Evolutionary conservation across 1,139 yeast genomes (phyloP), one percentile per base, ranked within the genome.

Genomic region (Pichia sp.): DNA sequence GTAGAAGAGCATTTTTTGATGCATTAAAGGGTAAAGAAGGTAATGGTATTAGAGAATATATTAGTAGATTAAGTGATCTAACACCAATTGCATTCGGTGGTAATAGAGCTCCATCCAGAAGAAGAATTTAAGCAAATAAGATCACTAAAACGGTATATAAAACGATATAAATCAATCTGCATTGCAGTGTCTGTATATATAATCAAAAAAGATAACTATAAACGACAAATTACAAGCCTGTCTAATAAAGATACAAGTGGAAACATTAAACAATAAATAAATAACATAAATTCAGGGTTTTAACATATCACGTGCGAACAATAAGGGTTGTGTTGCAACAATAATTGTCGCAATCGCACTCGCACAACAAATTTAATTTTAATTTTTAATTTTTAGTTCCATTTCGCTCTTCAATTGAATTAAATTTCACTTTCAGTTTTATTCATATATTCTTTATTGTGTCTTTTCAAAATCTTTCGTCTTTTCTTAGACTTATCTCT

Each of bases 21-120:
- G 96, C 96, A 2, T 76, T 93, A 60, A 81, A 81, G 63, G 97
- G 98, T 61, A 87, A 87, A 66, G 98, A 93, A 73, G 98, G 98
- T 49, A 73, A 77, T 45, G 69, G 72, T 45, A 73, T 93, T 48
- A 80, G 88, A 63, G 78, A 79, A 22, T 74, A 77, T 57, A 78
- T 93, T 47, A 77, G 77, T 44, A 80, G 91, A 64, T 72, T 93
- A 38, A 77, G 85, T 51, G 98, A 93, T 65, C 76, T 78, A 57
- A 88, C 98, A 19, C 80, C 80, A 57, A 76, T 93, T 74, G 86
- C 85, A 70, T 88, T 88, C 65, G 99, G 99, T 75, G 98, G 98
- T 75, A 84, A 80, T 50, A 81, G 95, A 65, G 77, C 96, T 27
- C 95, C 93, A 71, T 83, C 84, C 67, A 77, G 77, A 57, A 86